Conservation (phyloP, 192 early-diverging fungal genomes). For the Coemansia sp. region DNA sequence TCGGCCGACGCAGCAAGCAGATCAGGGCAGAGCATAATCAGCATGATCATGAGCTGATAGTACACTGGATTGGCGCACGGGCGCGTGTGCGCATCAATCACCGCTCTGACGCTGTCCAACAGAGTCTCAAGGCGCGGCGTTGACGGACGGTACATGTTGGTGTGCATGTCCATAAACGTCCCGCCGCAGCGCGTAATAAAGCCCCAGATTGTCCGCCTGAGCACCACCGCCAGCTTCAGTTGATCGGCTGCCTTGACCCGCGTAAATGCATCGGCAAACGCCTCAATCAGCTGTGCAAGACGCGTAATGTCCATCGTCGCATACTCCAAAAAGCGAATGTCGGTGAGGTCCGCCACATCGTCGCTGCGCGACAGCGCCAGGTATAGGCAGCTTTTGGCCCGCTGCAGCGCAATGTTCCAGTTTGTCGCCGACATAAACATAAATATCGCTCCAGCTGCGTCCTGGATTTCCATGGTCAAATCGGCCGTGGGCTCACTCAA, state of each 20-base stretch:
- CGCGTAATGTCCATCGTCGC: conserved; percentile 76
- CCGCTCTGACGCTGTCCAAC: conserved; percentile 30
- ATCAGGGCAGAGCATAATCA: conserved; percentile 86
- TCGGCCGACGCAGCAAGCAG: conserved; percentile 42
- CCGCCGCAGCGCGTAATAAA: conserved; percentile 86
- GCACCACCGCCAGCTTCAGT: conserved; percentile 68
- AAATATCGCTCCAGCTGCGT: conserved; percentile 78
- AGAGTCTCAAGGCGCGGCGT: conserved; percentile 37
- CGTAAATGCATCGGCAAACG: conserved; percentile 43
- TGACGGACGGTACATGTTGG: conserved; percentile 43
- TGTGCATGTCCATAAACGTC: conserved; percentile 80
- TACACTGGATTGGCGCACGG: conserved; percentile 66
- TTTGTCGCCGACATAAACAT: conserved; percentile 88
- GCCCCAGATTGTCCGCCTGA: conserved; percentile 86
- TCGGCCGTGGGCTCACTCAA: conserved; percentile 51
- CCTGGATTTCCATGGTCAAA: conserved; percentile 66
- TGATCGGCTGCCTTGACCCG: conserved; percentile 72
- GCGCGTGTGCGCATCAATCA: conserved; percentile 63
- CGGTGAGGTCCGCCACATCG: conserved; percentile 72
- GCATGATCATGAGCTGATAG: conserved; percentile 87
- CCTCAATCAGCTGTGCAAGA: conserved; percentile 64
- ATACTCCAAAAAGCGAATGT: conserved; percentile 85
- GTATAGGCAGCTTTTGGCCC: conserved; percentile 66
- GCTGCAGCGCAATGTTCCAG: conserved; percentile 79
- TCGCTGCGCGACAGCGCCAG: conserved; percentile 65